Base-by-base conservation (phyloP, 345 rosid genomes). In the Syzygium grande region DNA sequence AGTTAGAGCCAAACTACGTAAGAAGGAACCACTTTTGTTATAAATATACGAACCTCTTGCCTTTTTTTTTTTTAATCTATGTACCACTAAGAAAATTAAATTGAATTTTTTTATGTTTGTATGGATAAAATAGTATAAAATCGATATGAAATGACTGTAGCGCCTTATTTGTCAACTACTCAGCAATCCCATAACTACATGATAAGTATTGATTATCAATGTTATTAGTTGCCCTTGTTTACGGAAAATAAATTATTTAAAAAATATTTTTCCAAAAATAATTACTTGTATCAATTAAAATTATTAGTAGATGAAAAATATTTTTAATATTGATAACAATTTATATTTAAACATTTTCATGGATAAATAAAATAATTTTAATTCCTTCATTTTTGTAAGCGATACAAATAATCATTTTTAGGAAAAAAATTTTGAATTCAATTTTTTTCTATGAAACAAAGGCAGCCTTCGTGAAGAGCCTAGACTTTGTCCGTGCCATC, bases 391-490 rank as follows among this genome's bases (percentile, higher is more conserved):
- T 27, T 59, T 59, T 58, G n/a, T 3, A 59, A 59, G 3, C 1
- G 11, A 59, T 25, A 59, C 5, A 5, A 59, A 6, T 59, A 3
- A 59, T 11, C 7, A 59, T 11, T 0, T 59, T 59, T 25, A 59
- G 11, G 65, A 27, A 4, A 2, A 25, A 2, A 2, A 23, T 25
- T 25, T 59, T 2, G 5, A 59, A 59, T 23, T 23, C 0, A 23
- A 58, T 58, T 0, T 22, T 4, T 58, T 23, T 58, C 25, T n/a
- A 0, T 2, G 0, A 23, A 56, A 56, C 14, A 56, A 4, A 0
- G 1, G 29, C 23, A 58, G 2, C 11, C 1, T 9, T 58, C 23
- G 25, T 10, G 14, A 58, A 58, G n/a, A 58, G 5, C 11, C 63
- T 58, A 1, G 14, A 58, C 13, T 1, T 58, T 23, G 29, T 58